A percentile compares a stretch with the other conserved stretches of the same genome.
These are phyloP conservation scores for Claviceps lovelessii DNA, from an alignment of 2,329 filamentous ascomycete genomes.

Conservation along the genomic window DNA sequence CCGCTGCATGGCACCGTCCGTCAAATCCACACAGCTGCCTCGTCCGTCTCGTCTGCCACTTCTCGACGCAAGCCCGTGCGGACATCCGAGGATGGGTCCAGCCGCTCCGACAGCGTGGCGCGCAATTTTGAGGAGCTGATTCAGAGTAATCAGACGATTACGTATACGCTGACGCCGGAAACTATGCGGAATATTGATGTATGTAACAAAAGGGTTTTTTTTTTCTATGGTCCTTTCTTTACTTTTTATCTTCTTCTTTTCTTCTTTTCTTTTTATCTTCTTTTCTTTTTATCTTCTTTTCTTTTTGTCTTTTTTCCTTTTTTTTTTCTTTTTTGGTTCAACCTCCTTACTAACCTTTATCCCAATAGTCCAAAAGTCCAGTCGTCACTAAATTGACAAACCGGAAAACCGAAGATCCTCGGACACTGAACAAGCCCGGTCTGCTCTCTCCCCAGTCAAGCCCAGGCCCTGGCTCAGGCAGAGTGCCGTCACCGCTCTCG, in stretches of 20 bases:
- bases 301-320: too few relatives aligned
- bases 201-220: conserved; percentile 15
- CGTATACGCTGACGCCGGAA: conserved; percentile 68
- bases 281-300: background rate
- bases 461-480: conserved; percentile 20
- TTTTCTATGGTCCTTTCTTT: conserved; percentile 6
- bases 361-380: conserved; percentile 25
- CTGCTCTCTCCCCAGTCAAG: conserved; percentile 26
- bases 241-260: background rate
- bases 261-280: background rate
- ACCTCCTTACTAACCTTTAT: conserved; percentile 1
- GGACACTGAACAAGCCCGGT: conserved; percentile 29
- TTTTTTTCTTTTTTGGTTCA: background rate
- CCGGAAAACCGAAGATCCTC: conserved; percentile 34
- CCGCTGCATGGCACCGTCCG: conserved; percentile 16
- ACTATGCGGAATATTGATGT: conserved; percentile 66
- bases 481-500: conserved; percentile 6
- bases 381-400: conserved; percentile 23
- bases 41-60: conserved; percentile 34
- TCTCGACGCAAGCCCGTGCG: conserved; percentile 39
- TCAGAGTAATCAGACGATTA: conserved; percentile 67
- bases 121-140: conserved; percentile 68
- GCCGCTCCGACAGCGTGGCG: conserved; percentile 41
- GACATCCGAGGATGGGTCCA: conserved; percentile 43
- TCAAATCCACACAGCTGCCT: conserved; percentile 33